phyloP scores from a whole-genome alignment of 306 rosid species.

The Rosa persica region DNA sequence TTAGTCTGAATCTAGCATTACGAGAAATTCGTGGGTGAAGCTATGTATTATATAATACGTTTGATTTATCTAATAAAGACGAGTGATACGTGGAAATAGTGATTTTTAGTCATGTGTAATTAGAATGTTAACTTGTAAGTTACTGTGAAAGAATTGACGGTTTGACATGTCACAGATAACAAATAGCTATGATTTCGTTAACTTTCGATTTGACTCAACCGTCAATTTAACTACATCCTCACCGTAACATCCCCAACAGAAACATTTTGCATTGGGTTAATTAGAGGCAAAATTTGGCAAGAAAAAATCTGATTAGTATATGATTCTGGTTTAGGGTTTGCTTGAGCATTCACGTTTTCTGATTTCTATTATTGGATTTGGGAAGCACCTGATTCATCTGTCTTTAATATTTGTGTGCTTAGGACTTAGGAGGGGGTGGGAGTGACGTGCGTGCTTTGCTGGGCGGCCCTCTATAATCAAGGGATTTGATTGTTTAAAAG shows the following conservation, averaged over 20 bases:
- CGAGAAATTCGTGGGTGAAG: not conserved
- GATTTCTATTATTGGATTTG: not conserved
- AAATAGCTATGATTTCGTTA: accelerated
- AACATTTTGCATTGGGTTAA: too few species aligned
- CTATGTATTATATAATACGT: not conserved
- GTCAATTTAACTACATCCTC: too few species aligned
- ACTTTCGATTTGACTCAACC: not conserved
- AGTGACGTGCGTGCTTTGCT: slow-evolving; percentile 2
- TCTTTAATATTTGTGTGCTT: not conserved
- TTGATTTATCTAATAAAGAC: too few species aligned
- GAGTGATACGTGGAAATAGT: too few species aligned
- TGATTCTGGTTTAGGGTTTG: not conserved
- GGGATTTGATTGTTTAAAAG: not conserved
- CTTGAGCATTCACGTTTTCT: not conserved
- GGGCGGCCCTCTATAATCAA: not conserved
- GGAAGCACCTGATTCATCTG: not conserved
- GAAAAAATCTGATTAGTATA: not conserved
- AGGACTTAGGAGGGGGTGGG: too few species aligned
- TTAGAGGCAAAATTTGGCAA: not conserved
- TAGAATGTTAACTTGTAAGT: not conserved
- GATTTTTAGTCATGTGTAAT: not conserved
- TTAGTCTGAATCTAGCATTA: not conserved
- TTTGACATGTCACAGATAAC: not conserved
- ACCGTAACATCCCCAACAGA: not conserved
- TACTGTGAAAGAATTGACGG: not conserved